Conservation (phyloP, 2,329 filamentous ascomycete species). For the Arthrobotrys musiformis region DNA sequence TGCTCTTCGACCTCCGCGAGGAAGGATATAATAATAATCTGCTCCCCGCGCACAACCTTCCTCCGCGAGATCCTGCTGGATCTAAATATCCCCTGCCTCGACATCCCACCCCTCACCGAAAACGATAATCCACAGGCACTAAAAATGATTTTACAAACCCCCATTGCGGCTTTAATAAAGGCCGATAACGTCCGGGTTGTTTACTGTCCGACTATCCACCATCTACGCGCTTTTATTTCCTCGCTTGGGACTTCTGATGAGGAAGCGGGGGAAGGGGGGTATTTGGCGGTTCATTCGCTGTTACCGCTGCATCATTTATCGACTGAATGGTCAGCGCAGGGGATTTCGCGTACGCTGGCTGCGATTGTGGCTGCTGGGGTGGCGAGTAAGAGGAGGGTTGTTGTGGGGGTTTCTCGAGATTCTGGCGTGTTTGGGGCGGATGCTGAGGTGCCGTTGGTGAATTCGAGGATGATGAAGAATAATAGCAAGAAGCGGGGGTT, state of each 20-base stretch:
- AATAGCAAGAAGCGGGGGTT: slow-evolving; percentile 24
- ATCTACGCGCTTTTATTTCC: slow-evolving; percentile 47
- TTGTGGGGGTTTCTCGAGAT: too few relatives aligned
- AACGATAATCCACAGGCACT: slow-evolving; percentile 1
- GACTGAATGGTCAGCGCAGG: slow-evolving; percentile 50
- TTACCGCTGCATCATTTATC: slow-evolving; percentile 43
- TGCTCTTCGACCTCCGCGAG: neutral
- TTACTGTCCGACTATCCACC: slow-evolving; percentile 50
- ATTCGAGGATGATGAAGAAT: slow-evolving; percentile 49
- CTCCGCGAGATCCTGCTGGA: slow-evolving; percentile 45
- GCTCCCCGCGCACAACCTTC: slow-evolving; percentile 40
- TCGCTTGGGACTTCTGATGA: slow-evolving; percentile 17
- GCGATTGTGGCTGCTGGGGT: slow-evolving; percentile 13
- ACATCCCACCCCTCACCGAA: slow-evolving; percentile 19
- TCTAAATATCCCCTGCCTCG: slow-evolving; percentile 13
- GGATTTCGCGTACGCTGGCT: slow-evolving; percentile 40
- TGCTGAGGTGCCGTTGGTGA: slow-evolving; percentile 41
- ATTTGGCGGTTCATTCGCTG: slow-evolving; percentile 40
- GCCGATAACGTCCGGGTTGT: slow-evolving; percentile 38
- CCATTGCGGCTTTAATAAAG: slow-evolving; percentile 25
- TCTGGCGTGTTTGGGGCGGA: slow-evolving; percentile 23
- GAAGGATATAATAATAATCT: slow-evolving; percentile 45
- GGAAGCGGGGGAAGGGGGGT: neutral
- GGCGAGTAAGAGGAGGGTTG: too few relatives aligned
- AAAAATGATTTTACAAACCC: slow-evolving; percentile 31